phyloP scores from a whole-genome alignment of 352 stramenopile genomes.

The Phytophthora cryptogea region DNA sequence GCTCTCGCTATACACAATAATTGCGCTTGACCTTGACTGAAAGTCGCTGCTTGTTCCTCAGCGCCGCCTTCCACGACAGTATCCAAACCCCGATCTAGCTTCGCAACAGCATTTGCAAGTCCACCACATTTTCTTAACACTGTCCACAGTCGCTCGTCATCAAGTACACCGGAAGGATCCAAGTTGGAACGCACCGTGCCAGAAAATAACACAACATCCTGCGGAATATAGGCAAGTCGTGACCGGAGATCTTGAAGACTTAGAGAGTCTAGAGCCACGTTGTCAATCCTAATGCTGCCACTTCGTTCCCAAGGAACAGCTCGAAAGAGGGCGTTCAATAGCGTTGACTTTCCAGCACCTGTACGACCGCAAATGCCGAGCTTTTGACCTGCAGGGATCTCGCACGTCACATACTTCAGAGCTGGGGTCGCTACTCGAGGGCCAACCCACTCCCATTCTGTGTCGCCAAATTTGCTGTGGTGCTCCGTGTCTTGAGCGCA shows the following conservation, averaged over 20 bases:
- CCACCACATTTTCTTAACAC: conserved; percentile 50
- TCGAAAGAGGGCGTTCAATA: conserved; percentile 86
- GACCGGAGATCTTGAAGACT: conserved; percentile 68
- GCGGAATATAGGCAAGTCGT: conserved; percentile 82
- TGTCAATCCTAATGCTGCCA: conserved; percentile 75
- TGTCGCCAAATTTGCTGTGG: conserved; percentile 18
- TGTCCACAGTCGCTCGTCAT: conserved; percentile 67
- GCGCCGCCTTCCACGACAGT: conserved; percentile 43
- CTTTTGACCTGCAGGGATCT: conserved; percentile 60
- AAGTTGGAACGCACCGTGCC: conserved; percentile 87
- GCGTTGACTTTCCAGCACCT: conserved; percentile 90
- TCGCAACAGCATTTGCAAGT: conserved; percentile 48
- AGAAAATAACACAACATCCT: conserved; percentile 82
- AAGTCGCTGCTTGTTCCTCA: conserved; percentile 43
- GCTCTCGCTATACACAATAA: conserved; percentile 79
- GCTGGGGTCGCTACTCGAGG: conserved; percentile 33
- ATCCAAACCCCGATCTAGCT: conserved; percentile 56
- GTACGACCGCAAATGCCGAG: conserved; percentile 89
- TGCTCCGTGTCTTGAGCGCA: conserved; percentile 5
- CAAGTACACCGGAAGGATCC: conserved; percentile 51
- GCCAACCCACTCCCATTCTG: conserved; percentile 28
- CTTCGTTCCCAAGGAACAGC: conserved; percentile 51
- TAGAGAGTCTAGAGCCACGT: conserved; percentile 62
- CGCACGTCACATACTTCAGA: conserved; percentile 49
- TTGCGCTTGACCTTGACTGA: conserved; percentile 81